These are phyloP conservation scores for Gonapodya sp. DNA, from an alignment of 192 early-diverging fungal genomes.

Conservation along the genomic window DNA sequence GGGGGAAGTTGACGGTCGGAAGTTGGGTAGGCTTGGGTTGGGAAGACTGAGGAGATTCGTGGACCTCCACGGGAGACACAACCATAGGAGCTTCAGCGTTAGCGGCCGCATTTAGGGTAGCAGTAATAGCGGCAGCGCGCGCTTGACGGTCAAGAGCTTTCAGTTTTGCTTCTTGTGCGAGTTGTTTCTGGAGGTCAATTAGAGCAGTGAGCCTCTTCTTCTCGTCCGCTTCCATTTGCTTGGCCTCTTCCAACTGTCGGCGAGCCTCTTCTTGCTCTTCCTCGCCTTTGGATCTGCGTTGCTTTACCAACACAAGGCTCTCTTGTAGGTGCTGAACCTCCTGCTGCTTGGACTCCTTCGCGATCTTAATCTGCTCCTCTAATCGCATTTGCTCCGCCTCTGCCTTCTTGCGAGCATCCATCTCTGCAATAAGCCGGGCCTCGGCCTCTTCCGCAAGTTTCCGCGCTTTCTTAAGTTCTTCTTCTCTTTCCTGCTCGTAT, in stretches of 20 bases:
- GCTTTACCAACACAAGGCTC: not conserved
- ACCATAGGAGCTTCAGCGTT: not conserved
- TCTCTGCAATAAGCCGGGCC: not conserved
- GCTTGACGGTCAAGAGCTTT: not conserved
- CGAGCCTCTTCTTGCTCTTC: not conserved
- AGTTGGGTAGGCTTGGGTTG: not conserved
- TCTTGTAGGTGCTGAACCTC: not conserved
- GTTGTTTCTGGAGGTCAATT: not conserved
- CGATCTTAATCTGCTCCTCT: not conserved
- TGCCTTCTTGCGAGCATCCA: not conserved
- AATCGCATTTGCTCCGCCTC: not conserved
- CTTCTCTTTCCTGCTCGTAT: not conserved
- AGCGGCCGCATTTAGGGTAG: not conserved
- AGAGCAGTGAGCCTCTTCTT: not conserved
- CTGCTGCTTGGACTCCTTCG: not conserved
- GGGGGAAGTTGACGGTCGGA: not conserved
- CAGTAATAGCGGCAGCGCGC: not conserved
- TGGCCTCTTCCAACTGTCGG: not conserved
- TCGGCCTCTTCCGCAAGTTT: not conserved
- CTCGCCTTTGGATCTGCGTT: not conserved
- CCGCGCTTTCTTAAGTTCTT: not conserved
- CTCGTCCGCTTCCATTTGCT: not conserved
- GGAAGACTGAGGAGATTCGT: not conserved
- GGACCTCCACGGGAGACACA: not conserved
- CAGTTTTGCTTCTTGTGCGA: not conserved